A percentile compares a stretch with the other conserved stretches of the same genome.
Evolutionary conservation across 2,329 filamentous ascomycete species (phyloP).

Genomic region (Pseudogymnoascus sp.): DNA sequence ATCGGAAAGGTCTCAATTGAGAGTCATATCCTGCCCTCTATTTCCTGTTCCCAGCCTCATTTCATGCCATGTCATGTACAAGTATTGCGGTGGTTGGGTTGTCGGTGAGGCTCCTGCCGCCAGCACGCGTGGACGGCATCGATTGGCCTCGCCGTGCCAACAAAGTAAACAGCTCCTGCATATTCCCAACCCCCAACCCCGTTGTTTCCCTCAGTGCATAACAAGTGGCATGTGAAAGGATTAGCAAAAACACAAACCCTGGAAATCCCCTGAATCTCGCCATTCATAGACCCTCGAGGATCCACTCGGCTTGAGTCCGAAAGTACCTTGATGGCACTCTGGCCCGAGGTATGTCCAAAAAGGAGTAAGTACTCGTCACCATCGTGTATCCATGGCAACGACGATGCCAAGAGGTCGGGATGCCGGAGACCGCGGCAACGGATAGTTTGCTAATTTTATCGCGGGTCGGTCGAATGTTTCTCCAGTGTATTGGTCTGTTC

Average conservation of each 20-base stretch:
- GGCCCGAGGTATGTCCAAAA: neutral
- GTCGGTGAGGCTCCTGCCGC: constrained; percentile 6
- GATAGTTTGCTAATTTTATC: neutral
- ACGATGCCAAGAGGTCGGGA: neutral
- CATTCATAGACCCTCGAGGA: constrained; percentile 4
- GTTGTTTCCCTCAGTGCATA: constrained; percentile 2
- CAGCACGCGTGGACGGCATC: constrained; percentile 2
- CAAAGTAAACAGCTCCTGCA: constrained; percentile 6
- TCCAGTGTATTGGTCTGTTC: neutral
- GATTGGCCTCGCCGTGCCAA: neutral
- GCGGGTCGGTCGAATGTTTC: neutral
- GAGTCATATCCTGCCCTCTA: neutral
- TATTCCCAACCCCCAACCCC: neutral
- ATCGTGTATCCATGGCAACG: neutral
- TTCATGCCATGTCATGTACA: neutral
- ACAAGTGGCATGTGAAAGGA: constrained; percentile 5
- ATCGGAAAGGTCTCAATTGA: neutral
- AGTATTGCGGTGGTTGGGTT: neutral
- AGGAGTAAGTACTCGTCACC: constrained; percentile 6
- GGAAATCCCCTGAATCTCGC: constrained; percentile 7
- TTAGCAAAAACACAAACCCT: constrained; percentile 1
- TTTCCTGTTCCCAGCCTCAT: neutral
- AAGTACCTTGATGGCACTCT: constrained; percentile 6
- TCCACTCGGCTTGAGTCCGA: neutral
- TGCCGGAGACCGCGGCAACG: neutral